These are phyloP conservation scores for Crucibulum laeve DNA, from an alignment of 768 basidiomycete species.

Conservation along the genomic window DNA sequence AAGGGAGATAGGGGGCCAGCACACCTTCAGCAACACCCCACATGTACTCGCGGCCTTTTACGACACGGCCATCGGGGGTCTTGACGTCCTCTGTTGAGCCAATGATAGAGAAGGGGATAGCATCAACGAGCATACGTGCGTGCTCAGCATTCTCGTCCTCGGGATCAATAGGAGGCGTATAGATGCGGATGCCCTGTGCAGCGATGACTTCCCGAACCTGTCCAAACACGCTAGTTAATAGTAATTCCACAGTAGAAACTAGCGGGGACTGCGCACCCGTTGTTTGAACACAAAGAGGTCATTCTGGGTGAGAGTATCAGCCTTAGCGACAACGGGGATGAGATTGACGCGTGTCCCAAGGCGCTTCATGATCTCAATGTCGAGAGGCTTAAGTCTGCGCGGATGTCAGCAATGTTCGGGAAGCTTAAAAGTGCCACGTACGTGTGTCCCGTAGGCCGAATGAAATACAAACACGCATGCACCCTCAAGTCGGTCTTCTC, in stretches of 20 bases:
- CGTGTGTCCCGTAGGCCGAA: slow-evolving; percentile 95
- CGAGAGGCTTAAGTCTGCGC: slow-evolving; percentile 85
- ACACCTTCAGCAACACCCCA: slow-evolving; percentile 99
- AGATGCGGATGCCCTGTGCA: slow-evolving; percentile 93
- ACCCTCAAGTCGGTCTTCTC: slow-evolving; percentile 96
- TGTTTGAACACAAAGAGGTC: slow-evolving; percentile 92
- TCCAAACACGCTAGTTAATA: neutral
- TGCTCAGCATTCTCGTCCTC: slow-evolving; percentile 89
- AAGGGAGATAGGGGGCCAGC: slow-evolving; percentile 11
- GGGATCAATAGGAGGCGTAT: slow-evolving; percentile 86
- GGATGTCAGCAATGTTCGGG: slow-evolving; percentile 4
- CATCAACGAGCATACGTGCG: slow-evolving; percentile 79
- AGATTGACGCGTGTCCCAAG: slow-evolving; percentile 97
- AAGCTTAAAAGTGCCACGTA: slow-evolving; percentile 36
- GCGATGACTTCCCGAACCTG: slow-evolving; percentile 86
- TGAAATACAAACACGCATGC: slow-evolving; percentile 96
- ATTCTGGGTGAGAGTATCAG: slow-evolving; percentile 93
- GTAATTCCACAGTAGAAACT: neutral
- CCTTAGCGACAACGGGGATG: slow-evolving; percentile 96
- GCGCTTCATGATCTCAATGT: slow-evolving; percentile 99
- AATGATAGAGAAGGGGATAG: slow-evolving; percentile 98
- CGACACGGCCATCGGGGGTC: slow-evolving; percentile 84
- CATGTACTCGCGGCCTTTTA: slow-evolving; percentile 97
- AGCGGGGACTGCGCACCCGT: too few species aligned
- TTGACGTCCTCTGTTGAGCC: slow-evolving; percentile 94